Evolutionary conservation across 176 grass and related monocot species (phyloP), one percentile per base, ranked within the genome.

Genomic region (Hordeum vulgare): DNA sequence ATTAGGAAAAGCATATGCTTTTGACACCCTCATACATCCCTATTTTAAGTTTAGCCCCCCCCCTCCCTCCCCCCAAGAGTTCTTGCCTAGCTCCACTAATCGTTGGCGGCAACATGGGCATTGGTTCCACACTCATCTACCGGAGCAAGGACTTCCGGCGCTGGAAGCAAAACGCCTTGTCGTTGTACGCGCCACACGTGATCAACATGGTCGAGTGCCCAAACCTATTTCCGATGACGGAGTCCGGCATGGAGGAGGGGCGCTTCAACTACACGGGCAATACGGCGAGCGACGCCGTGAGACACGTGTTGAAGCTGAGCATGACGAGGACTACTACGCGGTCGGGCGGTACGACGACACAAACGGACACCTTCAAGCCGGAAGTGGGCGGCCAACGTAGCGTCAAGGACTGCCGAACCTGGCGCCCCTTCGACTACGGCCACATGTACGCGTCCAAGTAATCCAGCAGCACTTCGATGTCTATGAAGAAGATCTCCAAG

Each of bases 301-400:
- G 12, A 12, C 44, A 47, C 44, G 11, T 49, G 45, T 13, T 49
- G 45, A 49, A 49, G 45, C 45, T 49, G 12, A 49, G 45, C 45
- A 13, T 49, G 12, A 49, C 15, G 45, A 60, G 23, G 57, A 60
- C 57, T 23, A 26, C 57, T 60, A 60, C 57, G 10, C 23, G 66
- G 24, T 88, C 15, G 90, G 90, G 6, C 17, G 3, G 23, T 92
- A 92, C 17, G 78, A 88, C 9, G 73, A 79, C 56, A 71, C 31
- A 15, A 74, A 36, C 25, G n/a, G 86, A 92, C 42, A 45, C 39
- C 13, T 92, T 60, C 21, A n/a, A 5, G 21, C 57, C n/a, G 23
- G n/a, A 9, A 23, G 57, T 25, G 9, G 7, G 0, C 57, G 29
- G 29, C 2, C 2, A 31, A 3, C 29, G 29, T 31, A 31, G 29